Base-by-base conservation (phyloP, 352 stramenopile genomes). In the Phytopythium sindhum region DNA sequence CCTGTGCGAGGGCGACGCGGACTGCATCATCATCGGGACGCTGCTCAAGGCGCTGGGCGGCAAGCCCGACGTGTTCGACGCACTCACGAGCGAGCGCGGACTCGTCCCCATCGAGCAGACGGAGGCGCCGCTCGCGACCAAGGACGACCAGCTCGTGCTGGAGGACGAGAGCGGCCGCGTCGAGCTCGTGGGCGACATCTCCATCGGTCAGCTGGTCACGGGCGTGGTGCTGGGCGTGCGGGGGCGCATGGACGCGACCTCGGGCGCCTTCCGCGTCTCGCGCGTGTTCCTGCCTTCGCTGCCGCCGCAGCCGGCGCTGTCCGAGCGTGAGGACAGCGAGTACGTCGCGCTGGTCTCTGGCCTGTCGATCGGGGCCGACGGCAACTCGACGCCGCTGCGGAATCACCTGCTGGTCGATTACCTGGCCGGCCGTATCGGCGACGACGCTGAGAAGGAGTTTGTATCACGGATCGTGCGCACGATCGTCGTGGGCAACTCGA, bases 131-230 rank as follows among this genome's bases (percentile, higher is more conserved):
- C 82, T 93, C 61, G 86, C 83, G n/a, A 85, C 75, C 0, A 67
- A 77, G 21, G 77, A 87, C 14, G 91, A 97, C 62, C 65, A 87
- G 54, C 66, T 97, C 12, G 42, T 96, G 23, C 72, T 97, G 11
- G 91, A 97, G 62, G 91, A 97, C 66, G 88, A 96, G 62, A 94
- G 80, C 66, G 91, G 89, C 55, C 88, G 89, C 39, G 77, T 97
- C 21, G 73, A 91, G 53, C 73, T 97, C 14, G 67, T 75, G 12
- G 85, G 82, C 11, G 61, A 73, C 41, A 73, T 93, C 55, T 66
- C 78, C 50, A 69, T 88, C 19, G 66, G 69, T 19, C 69, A 71
- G 35, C 60, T 91, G 15, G 80, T 90, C 42, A 96, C 86, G 21
- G 89, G 89, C 4, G 81, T 96, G 19, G 80, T 96, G 23, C 65